Percentiles rank a stretch among this genome's conserved stretches.
phyloP scores from a whole-genome alignment of 2,329 filamentous ascomycete genomes.

The Penicillium psychrosexuale region DNA sequence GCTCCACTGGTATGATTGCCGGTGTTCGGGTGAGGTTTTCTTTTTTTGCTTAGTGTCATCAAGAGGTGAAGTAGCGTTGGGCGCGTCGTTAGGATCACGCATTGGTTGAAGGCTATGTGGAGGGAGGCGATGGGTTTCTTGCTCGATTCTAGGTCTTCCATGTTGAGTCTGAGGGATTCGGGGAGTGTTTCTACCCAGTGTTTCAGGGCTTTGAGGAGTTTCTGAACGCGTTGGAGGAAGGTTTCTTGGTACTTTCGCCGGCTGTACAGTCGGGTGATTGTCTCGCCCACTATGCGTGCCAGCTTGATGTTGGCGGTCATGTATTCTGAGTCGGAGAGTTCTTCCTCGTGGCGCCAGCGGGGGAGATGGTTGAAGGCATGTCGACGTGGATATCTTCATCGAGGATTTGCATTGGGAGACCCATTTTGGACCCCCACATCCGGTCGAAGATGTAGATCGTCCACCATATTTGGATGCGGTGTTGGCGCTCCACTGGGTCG shows the following conservation, averaged over 20 bases:
- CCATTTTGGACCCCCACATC: slow-evolving; percentile 51
- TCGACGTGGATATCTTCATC: slow-evolving; percentile 48
- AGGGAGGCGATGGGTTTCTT: slow-evolving; percentile 34
- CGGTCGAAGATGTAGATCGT: slow-evolving; percentile 43
- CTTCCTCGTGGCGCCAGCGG: slow-evolving; percentile 31
- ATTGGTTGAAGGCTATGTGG: slow-evolving; percentile 42
- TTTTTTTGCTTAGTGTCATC: slow-evolving; percentile 30
- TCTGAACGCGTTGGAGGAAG: slow-evolving; percentile 42
- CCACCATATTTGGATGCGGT: slow-evolving; percentile 40
- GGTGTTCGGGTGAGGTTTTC: not conserved
- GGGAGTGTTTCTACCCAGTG: slow-evolving; percentile 40
- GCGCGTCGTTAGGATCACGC: slow-evolving; percentile 40
- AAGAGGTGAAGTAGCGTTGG: slow-evolving; percentile 42
- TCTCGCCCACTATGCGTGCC: slow-evolving; percentile 38
- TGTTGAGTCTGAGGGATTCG: slow-evolving; percentile 32
- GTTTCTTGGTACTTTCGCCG: slow-evolving; percentile 37
- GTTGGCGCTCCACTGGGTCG: slow-evolving; percentile 40
- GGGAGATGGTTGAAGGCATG: slow-evolving; percentile 36
- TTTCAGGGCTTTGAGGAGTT: slow-evolving; percentile 38
- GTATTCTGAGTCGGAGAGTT: slow-evolving; percentile 39
- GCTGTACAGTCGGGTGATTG: slow-evolving; percentile 36
- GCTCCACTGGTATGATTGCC: not conserved
- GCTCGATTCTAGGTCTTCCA: slow-evolving; percentile 33
- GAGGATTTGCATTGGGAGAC: slow-evolving; percentile 48
- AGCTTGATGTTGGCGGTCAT: slow-evolving; percentile 39